phyloP scores from a whole-genome alignment of 768 basidiomycete species.

The Russula compacta region DNA sequence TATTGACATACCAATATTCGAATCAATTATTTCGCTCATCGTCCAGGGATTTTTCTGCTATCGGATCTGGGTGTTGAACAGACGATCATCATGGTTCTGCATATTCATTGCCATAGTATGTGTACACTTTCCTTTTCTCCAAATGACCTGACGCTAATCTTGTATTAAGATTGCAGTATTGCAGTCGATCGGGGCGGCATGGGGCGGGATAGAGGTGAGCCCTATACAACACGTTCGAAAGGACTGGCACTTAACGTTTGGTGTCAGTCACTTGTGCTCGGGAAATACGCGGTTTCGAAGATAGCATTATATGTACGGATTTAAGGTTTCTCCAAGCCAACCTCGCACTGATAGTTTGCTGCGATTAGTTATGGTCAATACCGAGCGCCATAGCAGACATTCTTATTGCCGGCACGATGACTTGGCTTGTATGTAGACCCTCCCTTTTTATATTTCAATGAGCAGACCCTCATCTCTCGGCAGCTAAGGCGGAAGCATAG shows the following conservation, averaged over 20 bases:
- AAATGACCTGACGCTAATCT: too few relatives aligned
- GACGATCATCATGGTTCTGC: neutral
- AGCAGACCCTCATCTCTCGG: neutral
- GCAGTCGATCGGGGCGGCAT: neutral
- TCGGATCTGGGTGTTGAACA: neutral
- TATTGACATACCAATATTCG: neutral
- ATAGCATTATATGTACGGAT: neutral
- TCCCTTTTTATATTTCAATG: neutral
- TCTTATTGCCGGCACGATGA: constrained; percentile 10
- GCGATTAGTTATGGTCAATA: neutral
- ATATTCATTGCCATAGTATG: neutral
- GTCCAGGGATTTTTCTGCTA: neutral
- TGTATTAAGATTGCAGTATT: neutral
- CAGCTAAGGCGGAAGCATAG: neutral
- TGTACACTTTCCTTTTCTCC: neutral
- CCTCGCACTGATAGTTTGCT: neutral
- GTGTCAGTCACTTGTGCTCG: neutral
- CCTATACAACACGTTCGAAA: neutral
- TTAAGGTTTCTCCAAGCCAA: neutral
- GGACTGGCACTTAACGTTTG: neutral
- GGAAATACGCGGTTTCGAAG: neutral
- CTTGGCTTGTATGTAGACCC: neutral
- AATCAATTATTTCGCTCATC: neutral
- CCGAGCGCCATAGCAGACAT: constrained; percentile 7
- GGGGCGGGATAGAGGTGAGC: constrained; percentile 1